Conservation (phyloP, 371 early-diverging fungal species). For the Blastocladiella emersonii region DNA sequence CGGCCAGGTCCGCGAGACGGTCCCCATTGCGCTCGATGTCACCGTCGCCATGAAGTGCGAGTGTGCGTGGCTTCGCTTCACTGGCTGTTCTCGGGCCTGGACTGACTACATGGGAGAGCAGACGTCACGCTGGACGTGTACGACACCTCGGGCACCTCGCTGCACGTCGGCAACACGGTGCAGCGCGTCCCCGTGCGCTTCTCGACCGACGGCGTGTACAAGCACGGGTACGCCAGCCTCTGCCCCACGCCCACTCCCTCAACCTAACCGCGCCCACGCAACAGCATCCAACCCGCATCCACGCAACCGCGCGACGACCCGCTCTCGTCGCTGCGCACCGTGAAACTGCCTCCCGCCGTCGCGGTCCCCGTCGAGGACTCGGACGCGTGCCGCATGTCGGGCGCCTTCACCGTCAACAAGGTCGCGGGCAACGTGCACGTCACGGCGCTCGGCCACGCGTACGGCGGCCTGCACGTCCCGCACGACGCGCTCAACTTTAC, state of each 20-base stretch:
- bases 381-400: slow-evolving; percentile 59
- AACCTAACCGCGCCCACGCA: no score
- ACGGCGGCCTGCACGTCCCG: slow-evolving; percentile 42
- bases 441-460: slow-evolving; percentile 80
- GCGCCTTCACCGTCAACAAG: slow-evolving; percentile 59
- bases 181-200: background rate
- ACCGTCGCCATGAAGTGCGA: slow-evolving; percentile 81
- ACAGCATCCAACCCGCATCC: no score
- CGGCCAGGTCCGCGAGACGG: slow-evolving; percentile 36
- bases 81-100: slow-evolving; percentile 30
- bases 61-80: slow-evolving; percentile 32
- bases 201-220: background rate
- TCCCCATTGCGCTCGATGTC: slow-evolving; percentile 73
- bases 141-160: background rate
- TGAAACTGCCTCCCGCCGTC: no score
- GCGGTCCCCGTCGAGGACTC: background rate
- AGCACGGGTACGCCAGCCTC: background rate
- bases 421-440: slow-evolving; percentile 79
- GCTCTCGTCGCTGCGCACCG: no score
- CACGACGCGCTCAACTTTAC: slow-evolving; percentile 84
- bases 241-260: background rate
- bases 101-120: background rate
- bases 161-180: slow-evolving; percentile 1
- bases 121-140: background rate
- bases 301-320: no score